Conservation (phyloP, 345 rosid genomes). For the Dipteronia dyeriana region DNA sequence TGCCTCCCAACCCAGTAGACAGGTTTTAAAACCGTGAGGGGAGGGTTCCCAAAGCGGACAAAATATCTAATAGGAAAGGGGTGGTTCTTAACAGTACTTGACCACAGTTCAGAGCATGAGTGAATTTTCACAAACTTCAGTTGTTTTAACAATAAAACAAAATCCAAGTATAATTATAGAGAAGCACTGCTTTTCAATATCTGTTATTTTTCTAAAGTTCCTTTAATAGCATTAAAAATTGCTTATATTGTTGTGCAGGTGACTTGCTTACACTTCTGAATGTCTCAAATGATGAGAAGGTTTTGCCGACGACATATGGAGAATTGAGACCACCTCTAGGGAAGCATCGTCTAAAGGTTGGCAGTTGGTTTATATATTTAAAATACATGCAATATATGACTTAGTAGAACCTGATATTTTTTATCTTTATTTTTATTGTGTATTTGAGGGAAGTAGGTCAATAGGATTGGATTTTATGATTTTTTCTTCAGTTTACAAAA, state of each 20-base stretch:
- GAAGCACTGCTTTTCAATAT: not conserved
- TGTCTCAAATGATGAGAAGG: conserved; percentile 71
- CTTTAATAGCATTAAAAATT: conserved; percentile 17
- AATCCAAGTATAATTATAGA: not conserved
- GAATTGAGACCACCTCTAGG: conserved; percentile 97
- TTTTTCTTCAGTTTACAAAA: not conserved
- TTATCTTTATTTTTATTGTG: not conserved
- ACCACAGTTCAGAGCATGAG: not conserved
- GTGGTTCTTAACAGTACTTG: not conserved
- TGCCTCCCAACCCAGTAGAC: too few species aligned
- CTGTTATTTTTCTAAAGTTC: not conserved
- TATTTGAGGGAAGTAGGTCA: not conserved
- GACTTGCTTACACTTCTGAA: conserved; percentile 73
- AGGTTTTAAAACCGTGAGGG: not conserved
- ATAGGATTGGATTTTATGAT: not conserved
- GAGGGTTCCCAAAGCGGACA: not conserved
- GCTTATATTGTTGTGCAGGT: conserved; percentile 47
- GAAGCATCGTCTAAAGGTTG: conserved; percentile 94
- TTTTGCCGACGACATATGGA: conserved; percentile 93
- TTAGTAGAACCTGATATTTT: not conserved
- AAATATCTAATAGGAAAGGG: not conserved
- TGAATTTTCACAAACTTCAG: not conserved
- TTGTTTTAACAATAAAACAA: not conserved
- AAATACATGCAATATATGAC: not conserved
- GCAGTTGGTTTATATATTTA: conserved; percentile 44